Evolutionary conservation across 1,284 basidiomycete genomes (phyloP), one percentile per base, ranked within the genome.

Genomic region (Sporisorium iseilematis-ciliati): DNA sequence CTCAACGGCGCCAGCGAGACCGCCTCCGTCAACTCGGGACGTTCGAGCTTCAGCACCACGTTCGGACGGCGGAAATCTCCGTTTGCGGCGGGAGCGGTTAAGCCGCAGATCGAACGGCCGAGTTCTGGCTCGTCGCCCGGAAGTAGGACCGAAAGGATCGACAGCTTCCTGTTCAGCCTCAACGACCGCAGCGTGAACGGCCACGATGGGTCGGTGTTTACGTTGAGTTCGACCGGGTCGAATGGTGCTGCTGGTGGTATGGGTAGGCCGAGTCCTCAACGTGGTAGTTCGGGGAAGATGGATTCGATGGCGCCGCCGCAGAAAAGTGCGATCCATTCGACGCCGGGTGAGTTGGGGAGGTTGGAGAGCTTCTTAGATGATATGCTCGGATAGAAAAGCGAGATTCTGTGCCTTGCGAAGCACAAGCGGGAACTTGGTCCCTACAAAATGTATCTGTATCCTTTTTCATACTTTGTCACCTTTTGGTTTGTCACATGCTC

Each of bases 341-440:
- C 56, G 7, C 65, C 51, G 18, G 74, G 74, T 12, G 70, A 73
- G 23, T 33, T 77, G 11, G 56, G 59, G 6, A 45, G 65, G 16
- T 21, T 77, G n/a, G 75, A 77, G 25, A 73, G 54, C 57, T 77
- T 77, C 33, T 46, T 77, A 2, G 75, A 77, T 23, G 66, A 73
- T 25, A 73, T 77, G 70, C 75, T 77, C 20, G 73, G 68, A 10
- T 75, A 42, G 67, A 2, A 33, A 33, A 33, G 33, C 33, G 6
- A 7, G 33, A 33, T 6, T 33, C 11, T 31, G 33, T 33, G 21
- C 43, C 8, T 23, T 43, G 14, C 20, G n/a, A 52, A 26, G 20
- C 40, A 23, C 52, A 16, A 7, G n/a, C 38, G 38, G 40, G 38
- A 40, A 20, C 38, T 20, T 33, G 12, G 23, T 35, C 29, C 45